Evolutionary conservation across 2,329 filamentous ascomycete genomes (phyloP).

Genomic region (Helminthosporium solani): DNA sequence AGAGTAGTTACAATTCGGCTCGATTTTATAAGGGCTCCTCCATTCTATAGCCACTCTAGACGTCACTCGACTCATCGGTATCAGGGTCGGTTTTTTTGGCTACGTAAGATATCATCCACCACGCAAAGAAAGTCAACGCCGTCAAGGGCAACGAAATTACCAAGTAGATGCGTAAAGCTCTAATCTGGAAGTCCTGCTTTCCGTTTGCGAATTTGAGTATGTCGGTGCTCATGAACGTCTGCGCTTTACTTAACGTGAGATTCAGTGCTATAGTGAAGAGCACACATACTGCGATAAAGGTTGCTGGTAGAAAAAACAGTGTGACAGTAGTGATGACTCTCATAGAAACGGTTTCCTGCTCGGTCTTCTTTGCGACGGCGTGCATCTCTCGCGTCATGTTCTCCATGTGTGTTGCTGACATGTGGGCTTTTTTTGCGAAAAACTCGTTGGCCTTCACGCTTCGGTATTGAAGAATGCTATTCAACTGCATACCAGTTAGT

Average conservation of each 20-base stretch:
- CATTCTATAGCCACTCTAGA: too few relatives aligned
- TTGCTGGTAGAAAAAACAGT: constrained; percentile 47
- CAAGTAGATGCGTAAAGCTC: constrained; percentile 33
- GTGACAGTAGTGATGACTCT: constrained; percentile 46
- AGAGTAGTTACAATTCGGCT: too few relatives aligned
- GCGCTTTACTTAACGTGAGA: background rate
- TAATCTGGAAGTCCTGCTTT: constrained; percentile 11
- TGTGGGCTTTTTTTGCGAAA: constrained; percentile 17
- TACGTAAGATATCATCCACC: constrained; percentile 37
- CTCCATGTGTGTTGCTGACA: constrained; percentile 34
- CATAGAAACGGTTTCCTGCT: constrained; percentile 47
- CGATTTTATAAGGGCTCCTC: too few relatives aligned
- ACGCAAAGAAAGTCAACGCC: constrained; percentile 35
- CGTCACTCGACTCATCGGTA: background rate
- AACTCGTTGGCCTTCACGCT: constrained; percentile 34
- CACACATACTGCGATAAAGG: constrained; percentile 44
- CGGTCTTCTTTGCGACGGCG: constrained; percentile 38
- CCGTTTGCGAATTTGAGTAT: constrained; percentile 32
- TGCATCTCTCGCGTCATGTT: constrained; percentile 25
- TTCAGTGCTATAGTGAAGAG: background rate
- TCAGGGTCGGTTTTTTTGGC: constrained; percentile 13
- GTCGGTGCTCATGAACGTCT: constrained; percentile 48
- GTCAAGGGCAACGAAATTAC: constrained; percentile 40
- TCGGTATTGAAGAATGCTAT: constrained; percentile 39
- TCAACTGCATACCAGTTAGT: constrained; percentile 17